Percentiles rank a stretch among this genome's conserved stretches.
Evolutionary conservation across 2,329 filamentous ascomycete genomes (phyloP).

Genomic region (Aspergillus bombycis): DNA sequence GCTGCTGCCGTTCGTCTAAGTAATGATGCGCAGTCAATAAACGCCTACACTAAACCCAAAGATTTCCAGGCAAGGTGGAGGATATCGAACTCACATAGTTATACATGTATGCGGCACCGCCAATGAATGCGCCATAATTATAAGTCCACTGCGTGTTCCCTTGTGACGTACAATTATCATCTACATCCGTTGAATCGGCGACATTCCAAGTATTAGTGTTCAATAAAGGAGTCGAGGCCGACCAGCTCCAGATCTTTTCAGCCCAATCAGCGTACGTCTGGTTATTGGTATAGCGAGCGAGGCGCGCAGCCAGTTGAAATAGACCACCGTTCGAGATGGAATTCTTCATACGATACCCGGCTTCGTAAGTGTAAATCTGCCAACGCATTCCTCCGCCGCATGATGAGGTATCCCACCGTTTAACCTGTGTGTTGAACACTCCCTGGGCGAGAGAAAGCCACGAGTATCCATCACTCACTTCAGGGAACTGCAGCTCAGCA

Average conservation of each 20-base stretch:
- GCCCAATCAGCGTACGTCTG: slow-evolving; percentile 67
- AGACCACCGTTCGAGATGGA: slow-evolving; percentile 79
- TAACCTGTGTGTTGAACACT: slow-evolving; percentile 71
- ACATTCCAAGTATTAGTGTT: slow-evolving; percentile 62
- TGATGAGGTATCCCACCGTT: slow-evolving; percentile 68
- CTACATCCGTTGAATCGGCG: slow-evolving; percentile 65
- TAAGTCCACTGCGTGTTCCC: slow-evolving; percentile 69
- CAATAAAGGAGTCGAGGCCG: slow-evolving; percentile 58
- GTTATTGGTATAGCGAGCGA: slow-evolving; percentile 68
- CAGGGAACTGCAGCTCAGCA: slow-evolving; percentile 65
- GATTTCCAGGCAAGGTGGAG: background rate
- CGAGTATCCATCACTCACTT: slow-evolving; percentile 51
- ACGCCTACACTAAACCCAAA: background rate
- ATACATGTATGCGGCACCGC: slow-evolving; percentile 69
- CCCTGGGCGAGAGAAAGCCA: slow-evolving; percentile 65
- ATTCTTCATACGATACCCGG: slow-evolving; percentile 83
- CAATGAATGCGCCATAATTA: slow-evolving; percentile 63
- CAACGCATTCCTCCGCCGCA: slow-evolving; percentile 76
- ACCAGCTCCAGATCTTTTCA: slow-evolving; percentile 65
- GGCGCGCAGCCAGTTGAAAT: slow-evolving; percentile 77
- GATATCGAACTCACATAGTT: slow-evolving; percentile 51
- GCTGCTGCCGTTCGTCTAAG: slow-evolving; percentile 37
- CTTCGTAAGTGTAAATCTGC: slow-evolving; percentile 80
- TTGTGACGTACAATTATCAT: slow-evolving; percentile 62
- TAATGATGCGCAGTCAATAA: background rate